Conservation (phyloP, 2,329 filamentous ascomycete species). For the Penicillium brevicompactum region DNA sequence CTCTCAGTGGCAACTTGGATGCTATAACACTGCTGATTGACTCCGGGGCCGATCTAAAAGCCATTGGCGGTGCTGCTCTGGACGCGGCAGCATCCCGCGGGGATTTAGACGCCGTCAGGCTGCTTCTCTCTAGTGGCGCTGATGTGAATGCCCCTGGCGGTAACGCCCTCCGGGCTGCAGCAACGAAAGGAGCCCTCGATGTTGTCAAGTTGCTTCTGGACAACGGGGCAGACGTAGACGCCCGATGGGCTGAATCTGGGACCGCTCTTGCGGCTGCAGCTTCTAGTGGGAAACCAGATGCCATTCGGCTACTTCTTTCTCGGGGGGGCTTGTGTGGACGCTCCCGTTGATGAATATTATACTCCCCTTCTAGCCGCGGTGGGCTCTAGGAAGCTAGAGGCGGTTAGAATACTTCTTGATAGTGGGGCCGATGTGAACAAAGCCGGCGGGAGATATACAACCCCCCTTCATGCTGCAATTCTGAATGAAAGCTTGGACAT, state of each 20-base stretch:
- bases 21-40: conserved; percentile 31
- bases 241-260: neutral
- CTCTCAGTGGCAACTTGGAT: conserved; percentile 24
- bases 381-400: neutral
- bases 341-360: neutral
- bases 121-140: neutral
- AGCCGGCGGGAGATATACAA: neutral
- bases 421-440: neutral
- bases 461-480: neutral
- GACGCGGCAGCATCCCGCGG: neutral
- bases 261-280: neutral
- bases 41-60: conserved; percentile 26
- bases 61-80: neutral
- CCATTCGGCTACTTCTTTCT: neutral
- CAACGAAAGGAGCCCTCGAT: neutral
- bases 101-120: neutral
- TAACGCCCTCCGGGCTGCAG: neutral
- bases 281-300: neutral
- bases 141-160: neutral
- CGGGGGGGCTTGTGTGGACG: neutral
- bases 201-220: neutral
- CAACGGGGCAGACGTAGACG: neutral
- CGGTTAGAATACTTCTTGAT: neutral
- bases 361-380: neutral
- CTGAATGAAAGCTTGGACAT: neutral